Evolutionary conservation across 1,139 yeast genomes (phyloP).

Genomic region (Candida freyschussii): DNA sequence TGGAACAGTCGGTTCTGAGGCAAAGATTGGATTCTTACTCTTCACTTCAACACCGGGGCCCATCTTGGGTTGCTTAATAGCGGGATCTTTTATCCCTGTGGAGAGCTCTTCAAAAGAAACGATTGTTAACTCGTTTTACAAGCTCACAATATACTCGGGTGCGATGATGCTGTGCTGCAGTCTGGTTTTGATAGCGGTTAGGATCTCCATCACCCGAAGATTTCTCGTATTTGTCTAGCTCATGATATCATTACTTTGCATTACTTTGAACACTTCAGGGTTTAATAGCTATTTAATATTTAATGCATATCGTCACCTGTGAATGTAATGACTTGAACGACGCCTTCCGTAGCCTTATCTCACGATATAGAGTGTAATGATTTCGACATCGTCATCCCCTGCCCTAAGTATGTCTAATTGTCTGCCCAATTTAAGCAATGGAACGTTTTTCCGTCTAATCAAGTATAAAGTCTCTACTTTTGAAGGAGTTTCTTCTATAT

Average conservation of each 20-base stretch:
- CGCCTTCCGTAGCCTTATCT: no score
- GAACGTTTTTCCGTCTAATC: no score
- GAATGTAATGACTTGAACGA: no score
- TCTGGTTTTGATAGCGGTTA: slow-evolving; percentile 8
- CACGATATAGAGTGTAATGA: no score
- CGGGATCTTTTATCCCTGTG: slow-evolving; percentile 21
- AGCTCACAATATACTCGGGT: slow-evolving; percentile 18
- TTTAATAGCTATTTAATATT: no score
- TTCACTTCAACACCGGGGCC: slow-evolving; percentile 21
- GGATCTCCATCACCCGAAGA: slow-evolving; percentile 14
- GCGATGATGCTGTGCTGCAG: slow-evolving; percentile 13
- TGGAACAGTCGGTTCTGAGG: slow-evolving; percentile 19
- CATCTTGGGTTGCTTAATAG: slow-evolving; percentile 20
- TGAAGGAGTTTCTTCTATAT: no score
- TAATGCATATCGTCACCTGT: no score
- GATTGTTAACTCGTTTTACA: slow-evolving; percentile 12
- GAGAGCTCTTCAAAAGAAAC: slow-evolving; percentile 5
- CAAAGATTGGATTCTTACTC: slow-evolving; percentile 17
- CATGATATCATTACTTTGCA: not conserved
- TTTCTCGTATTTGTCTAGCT: slow-evolving; percentile 14
- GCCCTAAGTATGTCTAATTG: no score
- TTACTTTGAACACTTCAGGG: no score
- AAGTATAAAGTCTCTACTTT: no score
- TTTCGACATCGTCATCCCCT: no score
- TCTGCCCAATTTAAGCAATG: no score